Base-by-base conservation (phyloP, 148 eudicot genomes). In the Vaccinium myrtillus region DNA sequence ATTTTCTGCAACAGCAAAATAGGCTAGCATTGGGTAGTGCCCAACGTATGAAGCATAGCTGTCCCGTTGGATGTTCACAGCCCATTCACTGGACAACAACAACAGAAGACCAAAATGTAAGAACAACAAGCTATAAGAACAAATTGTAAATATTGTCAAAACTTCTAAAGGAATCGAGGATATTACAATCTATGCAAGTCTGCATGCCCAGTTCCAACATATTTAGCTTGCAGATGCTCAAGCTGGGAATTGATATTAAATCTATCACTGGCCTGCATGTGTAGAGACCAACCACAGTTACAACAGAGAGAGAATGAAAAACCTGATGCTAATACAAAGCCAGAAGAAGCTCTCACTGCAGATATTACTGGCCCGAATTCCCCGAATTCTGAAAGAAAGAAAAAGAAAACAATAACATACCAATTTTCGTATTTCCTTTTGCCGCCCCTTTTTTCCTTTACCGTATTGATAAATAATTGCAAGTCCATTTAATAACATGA, bases 181-280 rank as follows among this genome's bases (percentile, higher is more conserved):
- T 79, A 91, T 87, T 89, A 95, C 98, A 94, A 96, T 96, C 98
- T 90, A 82, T 89, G 94, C 93, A 94, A 82, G 81, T 96, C 98
- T 0, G 98, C 98, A 87, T 96, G 98, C 7, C 98, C 98, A 9
- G 98, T 96, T 65, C 98, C 98, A 27, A 96, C 98, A 88, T 96
- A 94, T 89, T 96, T 96, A 39, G 98, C 96, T 88, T 96, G 98
- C 82, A 96, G 91, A 91, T 96, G 98, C 90, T 96, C 98, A 88
- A 96, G 98, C 87, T 96, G 98, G 21, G 98, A 96, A 87, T 96
- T 95, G 90, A 95, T 95, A 77, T 95, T 95, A 81, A 95, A 95
- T 90, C 98, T 91, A 85, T 95, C 98, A 91, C 98, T 96, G 80
- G 98, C 98, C 98, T 96, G 91, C 87, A 84, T 12, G 32, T 54